Evolutionary conservation across 805 yeast genomes (phyloP).

Genomic region (Schwanniomyces sp.): DNA sequence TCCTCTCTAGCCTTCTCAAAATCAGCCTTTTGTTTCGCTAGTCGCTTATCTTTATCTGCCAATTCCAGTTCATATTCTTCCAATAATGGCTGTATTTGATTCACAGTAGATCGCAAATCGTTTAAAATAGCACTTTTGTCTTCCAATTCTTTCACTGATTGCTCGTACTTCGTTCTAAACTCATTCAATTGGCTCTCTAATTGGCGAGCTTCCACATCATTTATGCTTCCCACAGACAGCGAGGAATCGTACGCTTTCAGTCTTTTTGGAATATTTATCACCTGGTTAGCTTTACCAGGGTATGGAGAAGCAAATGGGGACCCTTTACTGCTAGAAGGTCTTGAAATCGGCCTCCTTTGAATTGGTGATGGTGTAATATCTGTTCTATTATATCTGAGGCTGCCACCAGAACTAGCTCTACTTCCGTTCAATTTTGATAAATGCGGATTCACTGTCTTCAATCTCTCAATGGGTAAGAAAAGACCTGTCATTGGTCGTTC

Average conservation of each 20-base stretch:
- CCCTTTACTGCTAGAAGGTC: conserved; percentile 1
- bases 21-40: conserved; percentile 45
- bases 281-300: not conserved
- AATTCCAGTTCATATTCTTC: conserved; percentile 47
- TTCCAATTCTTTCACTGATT: conserved; percentile 27
- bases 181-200: conserved; percentile 19
- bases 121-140: conserved; percentile 46
- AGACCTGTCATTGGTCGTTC: conserved; percentile 67
- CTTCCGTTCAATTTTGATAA: conserved; percentile 7
- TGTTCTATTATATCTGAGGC: not conserved
- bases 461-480: conserved; percentile 60
- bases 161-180: conserved; percentile 21
- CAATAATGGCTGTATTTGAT: conserved; percentile 47
- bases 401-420: not conserved
- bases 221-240: conserved; percentile 1
- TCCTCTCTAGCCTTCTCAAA: conserved; percentile 58
- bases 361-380: conserved; percentile 5
- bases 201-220: conserved; percentile 2
- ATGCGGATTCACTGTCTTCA: conserved; percentile 34
- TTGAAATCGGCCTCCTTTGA: conserved; percentile 1
- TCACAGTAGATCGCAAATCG: conserved; percentile 49
- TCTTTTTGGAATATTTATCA: not conserved
- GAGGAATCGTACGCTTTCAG: not conserved
- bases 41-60: conserved; percentile 44
- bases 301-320: not conserved